Evolutionary conservation across 257 asterid genomes (phyloP), one percentile per base, ranked within the genome.

Genomic region (Nemophila menziesii): DNA sequence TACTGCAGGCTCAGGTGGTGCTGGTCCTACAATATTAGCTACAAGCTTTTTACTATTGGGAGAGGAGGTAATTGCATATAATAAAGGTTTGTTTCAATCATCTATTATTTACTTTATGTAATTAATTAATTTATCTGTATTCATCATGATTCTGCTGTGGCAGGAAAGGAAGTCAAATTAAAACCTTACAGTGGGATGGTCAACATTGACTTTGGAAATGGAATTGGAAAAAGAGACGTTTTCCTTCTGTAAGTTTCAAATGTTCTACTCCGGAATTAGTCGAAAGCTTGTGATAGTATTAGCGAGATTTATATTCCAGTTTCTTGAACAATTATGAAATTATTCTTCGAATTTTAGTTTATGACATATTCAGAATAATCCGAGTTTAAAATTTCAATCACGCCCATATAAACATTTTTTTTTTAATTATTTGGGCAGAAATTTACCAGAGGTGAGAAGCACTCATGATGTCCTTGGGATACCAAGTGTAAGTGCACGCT

Each of bases 1-100:
- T 59, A 84, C 98, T 36, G 98, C 98, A 54, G 98, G 98, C 52
- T 72, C 93, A 8, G 98, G 94, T 51, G 96, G 98, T 54, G 96
- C 85, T 48, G 96, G 98, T 53, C 94, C 96, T 11, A 84, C 94
- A 23, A 89, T 89, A 67, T 65, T 84, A 58, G 69, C 96, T 5
- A 84, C 96, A 43, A 84, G 98, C 56, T 89, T 89, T 61, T 71
- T 84, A 65, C 98, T 89, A 64, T 82, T 89, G 17, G 98, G 95
- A 59, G 94, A 89, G 73, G 92, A 89, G 52, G 98, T 84, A 22
- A 60, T 80, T 54, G 98, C 98, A 40, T 89, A 78, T 51, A 80
- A 69, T 57, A 84, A 80, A 89, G 98, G 98, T 89, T 43, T 23
- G 69, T 17, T 52, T 51, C 29, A 4, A 39, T 16, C 43, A 13